Conservation (phyloP, 805 yeast species). For the Lachancea mirantina region DNA sequence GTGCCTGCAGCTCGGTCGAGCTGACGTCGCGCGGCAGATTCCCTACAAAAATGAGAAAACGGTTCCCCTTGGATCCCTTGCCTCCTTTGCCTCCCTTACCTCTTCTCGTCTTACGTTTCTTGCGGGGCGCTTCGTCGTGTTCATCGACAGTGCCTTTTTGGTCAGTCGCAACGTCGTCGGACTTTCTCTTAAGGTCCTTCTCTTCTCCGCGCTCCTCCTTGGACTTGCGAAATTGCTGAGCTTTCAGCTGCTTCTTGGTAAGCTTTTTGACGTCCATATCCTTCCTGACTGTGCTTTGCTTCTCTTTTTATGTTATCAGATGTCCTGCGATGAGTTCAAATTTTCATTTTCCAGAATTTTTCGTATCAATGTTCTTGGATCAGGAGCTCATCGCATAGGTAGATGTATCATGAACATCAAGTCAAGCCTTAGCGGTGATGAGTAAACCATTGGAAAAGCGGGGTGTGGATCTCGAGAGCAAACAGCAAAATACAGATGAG, state of each 20-base stretch:
- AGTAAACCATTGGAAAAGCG: no score
- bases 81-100: conserved; percentile 76
- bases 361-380: no score
- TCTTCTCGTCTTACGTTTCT: conserved; percentile 65
- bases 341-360: conserved; percentile 6
- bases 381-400: no score
- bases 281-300: conserved; percentile 1
- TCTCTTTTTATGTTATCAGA: conserved; percentile 2
- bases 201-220: conserved; percentile 26
- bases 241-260: conserved; percentile 32
- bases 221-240: conserved; percentile 29
- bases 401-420: no score
- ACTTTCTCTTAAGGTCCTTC: conserved; percentile 14
- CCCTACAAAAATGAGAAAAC: conserved; percentile 85
- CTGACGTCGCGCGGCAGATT: conserved; percentile 72
- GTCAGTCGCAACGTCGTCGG: conserved; percentile 27
- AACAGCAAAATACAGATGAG: no score
- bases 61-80: conserved; percentile 42
- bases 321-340: conserved; percentile 5
- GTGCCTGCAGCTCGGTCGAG: conserved; percentile 54
- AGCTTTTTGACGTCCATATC: conserved; percentile 23
- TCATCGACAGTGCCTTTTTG: conserved; percentile 17
- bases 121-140: conserved; percentile 33
- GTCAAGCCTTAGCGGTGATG: no score
- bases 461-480: no score